Evolutionary conservation across 768 basidiomycete species (phyloP).

Genomic region (Calocybe cyanea): DNA sequence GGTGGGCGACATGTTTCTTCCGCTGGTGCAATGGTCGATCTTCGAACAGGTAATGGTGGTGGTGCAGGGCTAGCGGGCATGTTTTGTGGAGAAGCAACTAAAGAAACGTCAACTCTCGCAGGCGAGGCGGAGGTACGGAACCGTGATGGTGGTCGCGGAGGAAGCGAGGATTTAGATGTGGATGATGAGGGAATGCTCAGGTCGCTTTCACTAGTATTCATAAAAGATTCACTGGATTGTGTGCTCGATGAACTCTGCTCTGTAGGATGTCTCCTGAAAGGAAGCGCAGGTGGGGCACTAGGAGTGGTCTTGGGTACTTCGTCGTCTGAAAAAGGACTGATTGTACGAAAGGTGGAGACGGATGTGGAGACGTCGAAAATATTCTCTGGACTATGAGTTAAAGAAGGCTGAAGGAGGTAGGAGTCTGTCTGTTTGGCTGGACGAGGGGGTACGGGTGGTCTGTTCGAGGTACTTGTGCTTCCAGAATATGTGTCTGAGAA

Average conservation of each 20-base stretch:
- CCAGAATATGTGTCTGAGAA: constrained; percentile 11
- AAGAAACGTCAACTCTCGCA: constrained; percentile 10
- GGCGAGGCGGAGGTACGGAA: constrained; percentile 20
- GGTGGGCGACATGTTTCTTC: constrained; percentile 24
- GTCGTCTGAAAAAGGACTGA: constrained; percentile 23
- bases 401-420: constrained; percentile 15
- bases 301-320: constrained; percentile 11
- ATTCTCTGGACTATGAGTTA: constrained; percentile 16
- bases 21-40: constrained; percentile 22
- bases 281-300: constrained; percentile 16
- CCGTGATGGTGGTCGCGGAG: constrained; percentile 34
- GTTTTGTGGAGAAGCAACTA: constrained; percentile 17
- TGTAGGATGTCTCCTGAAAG: constrained; percentile 13
- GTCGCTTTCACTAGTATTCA: constrained; percentile 36
- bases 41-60: constrained; percentile 46
- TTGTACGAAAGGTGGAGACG: constrained; percentile 15
- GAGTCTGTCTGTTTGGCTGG: constrained; percentile 15
- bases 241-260: constrained; percentile 13
- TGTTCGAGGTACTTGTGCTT: constrained; percentile 18
- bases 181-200: constrained; percentile 17
- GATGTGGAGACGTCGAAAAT: constrained; percentile 5
- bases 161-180: constrained; percentile 16
- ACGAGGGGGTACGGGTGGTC: constrained; percentile 23
- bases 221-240: constrained; percentile 33
- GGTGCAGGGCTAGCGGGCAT: constrained; percentile 23